Evolutionary conservation across 2,329 filamentous ascomycete species (phyloP).

Genomic region (Shiraia bambusicola): DNA sequence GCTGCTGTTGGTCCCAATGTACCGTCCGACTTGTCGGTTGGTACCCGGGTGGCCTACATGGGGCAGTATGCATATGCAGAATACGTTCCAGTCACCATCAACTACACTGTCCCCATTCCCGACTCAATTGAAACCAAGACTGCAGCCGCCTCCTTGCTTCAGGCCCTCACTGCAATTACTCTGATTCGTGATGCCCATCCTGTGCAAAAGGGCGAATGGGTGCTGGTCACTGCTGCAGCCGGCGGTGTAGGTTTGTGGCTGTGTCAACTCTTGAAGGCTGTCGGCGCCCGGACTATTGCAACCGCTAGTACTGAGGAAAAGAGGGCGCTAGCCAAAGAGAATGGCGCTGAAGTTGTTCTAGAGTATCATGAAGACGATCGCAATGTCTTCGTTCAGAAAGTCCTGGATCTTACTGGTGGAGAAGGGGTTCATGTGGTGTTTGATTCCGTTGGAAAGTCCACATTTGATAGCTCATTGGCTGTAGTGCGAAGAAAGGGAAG

Average conservation of each 20-base stretch:
- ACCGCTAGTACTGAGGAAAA: slow-evolving; percentile 76
- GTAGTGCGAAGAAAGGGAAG: slow-evolving; percentile 75
- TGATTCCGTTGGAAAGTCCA: slow-evolving; percentile 82
- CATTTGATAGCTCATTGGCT: slow-evolving; percentile 77
- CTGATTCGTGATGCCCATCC: slow-evolving; percentile 71
- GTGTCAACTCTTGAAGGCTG: slow-evolving; percentile 68
- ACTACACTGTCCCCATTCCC: slow-evolving; percentile 64
- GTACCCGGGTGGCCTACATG: slow-evolving; percentile 73
- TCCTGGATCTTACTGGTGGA: slow-evolving; percentile 69
- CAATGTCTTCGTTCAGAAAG: slow-evolving; percentile 47
- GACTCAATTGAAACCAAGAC: slow-evolving; percentile 60
- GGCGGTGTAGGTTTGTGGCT: slow-evolving; percentile 74
- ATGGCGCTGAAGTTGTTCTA: slow-evolving; percentile 72
- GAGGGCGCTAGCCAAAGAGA: slow-evolving; percentile 65
- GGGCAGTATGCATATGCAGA: slow-evolving; percentile 58
- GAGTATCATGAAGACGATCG: slow-evolving; percentile 63
- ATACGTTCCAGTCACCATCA: slow-evolving; percentile 57
- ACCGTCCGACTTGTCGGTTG: slow-evolving; percentile 58
- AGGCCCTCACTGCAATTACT: slow-evolving; percentile 80
- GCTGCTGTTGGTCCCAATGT: slow-evolving; percentile 60
- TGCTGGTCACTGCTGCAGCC: slow-evolving; percentile 81
- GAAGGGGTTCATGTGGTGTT: slow-evolving; percentile 76
- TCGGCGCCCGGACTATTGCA: slow-evolving; percentile 77
- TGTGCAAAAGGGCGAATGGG: slow-evolving; percentile 75
- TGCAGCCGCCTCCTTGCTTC: slow-evolving; percentile 71